A percentile compares a stretch with the other conserved stretches of the same genome.
phyloP scores from a whole-genome alignment of 2,329 filamentous ascomycete genomes.

The Epichloe aotearoae region DNA sequence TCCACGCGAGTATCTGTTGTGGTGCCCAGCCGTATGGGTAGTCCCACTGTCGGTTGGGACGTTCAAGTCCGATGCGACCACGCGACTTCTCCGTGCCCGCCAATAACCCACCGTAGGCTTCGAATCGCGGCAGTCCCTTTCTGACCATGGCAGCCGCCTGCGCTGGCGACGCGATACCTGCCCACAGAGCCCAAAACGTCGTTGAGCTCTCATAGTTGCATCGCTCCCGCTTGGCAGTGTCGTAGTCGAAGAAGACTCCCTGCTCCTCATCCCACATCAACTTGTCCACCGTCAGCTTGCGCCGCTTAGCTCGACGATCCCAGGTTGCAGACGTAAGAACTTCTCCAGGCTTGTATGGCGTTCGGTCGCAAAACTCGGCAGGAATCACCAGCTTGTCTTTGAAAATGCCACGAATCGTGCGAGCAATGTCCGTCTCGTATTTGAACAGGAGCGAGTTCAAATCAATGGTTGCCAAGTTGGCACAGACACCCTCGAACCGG shows the following conservation, averaged over 20 bases:
- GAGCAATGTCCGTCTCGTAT: slow-evolving; percentile 87
- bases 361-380: slow-evolving; percentile 61
- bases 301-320: slow-evolving; percentile 76
- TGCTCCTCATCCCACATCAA: slow-evolving; percentile 85
- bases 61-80: slow-evolving; percentile 61
- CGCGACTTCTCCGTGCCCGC: slow-evolving; percentile 85
- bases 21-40: slow-evolving; percentile 97
- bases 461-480: slow-evolving; percentile 84
- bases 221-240: slow-evolving; percentile 69
- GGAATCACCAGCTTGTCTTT: slow-evolving; percentile 73
- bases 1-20: slow-evolving; percentile 97
- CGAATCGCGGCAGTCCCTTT: slow-evolving; percentile 74
- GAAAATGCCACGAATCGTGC: slow-evolving; percentile 74
- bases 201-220: slow-evolving; percentile 82
- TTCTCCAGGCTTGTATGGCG: slow-evolving; percentile 49
- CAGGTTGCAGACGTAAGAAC: slow-evolving; percentile 74
- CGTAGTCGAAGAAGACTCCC: slow-evolving; percentile 97
- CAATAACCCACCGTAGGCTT: slow-evolving; percentile 74
- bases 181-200: slow-evolving; percentile 97
- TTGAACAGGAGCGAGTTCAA: slow-evolving; percentile 93
- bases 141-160: slow-evolving; percentile 77
- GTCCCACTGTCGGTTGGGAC: slow-evolving; percentile 96
- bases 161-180: slow-evolving; percentile 69
- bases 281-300: slow-evolving; percentile 79
- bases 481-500: slow-evolving; percentile 76